Percentiles rank a stretch among this genome's conserved stretches.
Conservation (phyloP, 1,139 yeast species). For the Hyphopichia wangnamkhiaoensis region DNA sequence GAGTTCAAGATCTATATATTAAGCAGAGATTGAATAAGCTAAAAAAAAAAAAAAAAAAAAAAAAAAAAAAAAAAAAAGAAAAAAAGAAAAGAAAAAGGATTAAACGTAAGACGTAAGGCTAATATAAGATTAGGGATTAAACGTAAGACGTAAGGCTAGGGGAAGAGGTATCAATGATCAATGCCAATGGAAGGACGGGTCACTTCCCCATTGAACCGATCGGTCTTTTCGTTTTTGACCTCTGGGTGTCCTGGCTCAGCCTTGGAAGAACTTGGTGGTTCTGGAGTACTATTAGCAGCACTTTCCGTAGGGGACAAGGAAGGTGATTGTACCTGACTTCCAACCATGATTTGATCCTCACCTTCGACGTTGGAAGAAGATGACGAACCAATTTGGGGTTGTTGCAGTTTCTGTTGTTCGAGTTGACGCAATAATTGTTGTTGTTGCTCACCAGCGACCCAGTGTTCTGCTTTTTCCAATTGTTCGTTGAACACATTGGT, state of each 20-base stretch:
- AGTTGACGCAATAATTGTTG: not conserved
- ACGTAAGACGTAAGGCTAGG: too few species aligned
- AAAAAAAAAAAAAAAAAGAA: not conserved
- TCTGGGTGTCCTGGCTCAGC: too few species aligned
- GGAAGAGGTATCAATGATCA: too few species aligned
- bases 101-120: not conserved
- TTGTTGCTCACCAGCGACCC: conserved; percentile 55
- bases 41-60: not conserved
- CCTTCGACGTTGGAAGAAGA: too few species aligned
- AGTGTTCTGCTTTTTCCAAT: conserved; percentile 76
- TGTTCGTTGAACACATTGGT: conserved; percentile 84
- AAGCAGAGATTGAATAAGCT: not conserved
- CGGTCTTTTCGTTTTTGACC: too few species aligned
- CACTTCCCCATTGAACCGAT: too few species aligned
- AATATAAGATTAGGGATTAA: too few species aligned
- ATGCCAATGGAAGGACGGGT: too few species aligned
- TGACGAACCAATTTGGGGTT: not conserved
- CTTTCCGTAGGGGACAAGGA: not conserved
- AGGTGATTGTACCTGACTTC: not conserved
- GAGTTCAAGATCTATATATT: too few species aligned
- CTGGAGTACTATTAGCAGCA: too few species aligned
- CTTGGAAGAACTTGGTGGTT: too few species aligned
- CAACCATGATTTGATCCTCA: too few species aligned
- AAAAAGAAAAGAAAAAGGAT: not conserved
- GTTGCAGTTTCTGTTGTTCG: not conserved